Conservation (phyloP, 2,329 filamentous ascomycete species). For the Metarhizium rileyi region DNA sequence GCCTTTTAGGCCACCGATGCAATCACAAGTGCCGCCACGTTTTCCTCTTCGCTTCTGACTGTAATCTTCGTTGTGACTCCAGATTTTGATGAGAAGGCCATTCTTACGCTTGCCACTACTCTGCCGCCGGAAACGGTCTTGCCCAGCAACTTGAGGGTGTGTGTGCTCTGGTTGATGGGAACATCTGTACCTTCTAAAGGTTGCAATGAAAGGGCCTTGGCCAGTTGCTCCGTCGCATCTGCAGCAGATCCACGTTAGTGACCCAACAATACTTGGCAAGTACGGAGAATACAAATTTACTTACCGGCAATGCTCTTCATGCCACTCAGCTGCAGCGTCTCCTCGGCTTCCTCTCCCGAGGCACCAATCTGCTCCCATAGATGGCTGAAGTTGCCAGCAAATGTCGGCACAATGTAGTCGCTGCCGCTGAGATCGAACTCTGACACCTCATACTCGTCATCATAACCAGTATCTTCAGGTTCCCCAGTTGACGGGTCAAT, state of each 20-base stretch:
- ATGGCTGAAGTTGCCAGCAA: constrained; percentile 89
- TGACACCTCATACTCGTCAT: constrained; percentile 95
- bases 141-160: constrained; percentile 90
- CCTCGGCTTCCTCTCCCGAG: constrained; percentile 79
- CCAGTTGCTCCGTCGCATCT: constrained; percentile 90
- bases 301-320: constrained; percentile 88
- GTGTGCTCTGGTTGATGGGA: constrained; percentile 76
- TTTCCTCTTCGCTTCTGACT: constrained; percentile 85
- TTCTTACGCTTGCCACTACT: constrained; percentile 78
- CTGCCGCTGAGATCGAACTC: constrained; percentile 85
- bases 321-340: constrained; percentile 79
- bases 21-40: constrained; percentile 75
- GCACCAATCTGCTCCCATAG: constrained; percentile 90
- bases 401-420: constrained; percentile 89
- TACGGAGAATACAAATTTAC: constrained; percentile 20
- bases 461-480: constrained; percentile 85
- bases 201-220: constrained; percentile 79
- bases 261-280: neutral
- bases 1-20: constrained; percentile 64
- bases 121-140: constrained; percentile 88
- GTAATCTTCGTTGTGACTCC: constrained; percentile 95
- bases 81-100: constrained; percentile 88
- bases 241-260: constrained; percentile 17
- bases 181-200: constrained; percentile 92
- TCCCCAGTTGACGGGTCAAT: constrained; percentile 91